Evolutionary conservation across 306 rosid species (phyloP).

Genomic region (Cucurbita moschata): DNA sequence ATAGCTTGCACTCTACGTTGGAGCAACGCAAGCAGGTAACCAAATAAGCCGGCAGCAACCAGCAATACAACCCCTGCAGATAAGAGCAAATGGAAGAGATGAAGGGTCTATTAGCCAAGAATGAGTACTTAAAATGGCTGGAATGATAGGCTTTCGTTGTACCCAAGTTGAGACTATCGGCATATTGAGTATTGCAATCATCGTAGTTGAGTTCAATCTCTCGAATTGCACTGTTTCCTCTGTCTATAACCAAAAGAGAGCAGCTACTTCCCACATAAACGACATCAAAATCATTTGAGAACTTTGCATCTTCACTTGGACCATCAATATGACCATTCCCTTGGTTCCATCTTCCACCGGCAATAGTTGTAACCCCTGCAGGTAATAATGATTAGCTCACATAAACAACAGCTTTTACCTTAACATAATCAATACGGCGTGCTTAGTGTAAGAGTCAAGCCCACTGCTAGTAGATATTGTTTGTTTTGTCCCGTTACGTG

Average conservation of each 20-base stretch:
- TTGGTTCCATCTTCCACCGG: slow-evolving; percentile 85
- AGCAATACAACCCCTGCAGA: slow-evolving; percentile 62
- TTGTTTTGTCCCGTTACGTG: no score
- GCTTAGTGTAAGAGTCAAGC: no score
- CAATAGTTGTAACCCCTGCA: slow-evolving; percentile 90
- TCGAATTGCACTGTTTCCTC: slow-evolving; percentile 91
- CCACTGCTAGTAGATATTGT: no score
- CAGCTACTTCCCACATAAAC: slow-evolving; percentile 64
- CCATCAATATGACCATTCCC: slow-evolving; percentile 90
- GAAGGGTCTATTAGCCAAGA: neutral
- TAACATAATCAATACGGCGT: no score
- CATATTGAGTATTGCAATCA: slow-evolving; percentile 45
- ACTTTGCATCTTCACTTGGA: slow-evolving; percentile 93
- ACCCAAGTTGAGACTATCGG: slow-evolving; percentile 61
- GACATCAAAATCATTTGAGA: slow-evolving; percentile 79
- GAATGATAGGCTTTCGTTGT: neutral
- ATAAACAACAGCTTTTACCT: neutral
- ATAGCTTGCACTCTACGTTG: slow-evolving; percentile 54
- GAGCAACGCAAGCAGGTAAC: slow-evolving; percentile 80
- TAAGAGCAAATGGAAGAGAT: slow-evolving; percentile 3
- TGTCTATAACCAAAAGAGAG: slow-evolving; percentile 79
- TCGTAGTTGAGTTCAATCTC: slow-evolving; percentile 79
- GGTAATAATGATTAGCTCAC: neutral
- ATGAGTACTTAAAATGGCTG: neutral
- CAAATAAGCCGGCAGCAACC: slow-evolving; percentile 57